Base-by-base conservation (phyloP, 495 filamentous ascomycete genomes). In the Annulohypoxylon bovei region DNA sequence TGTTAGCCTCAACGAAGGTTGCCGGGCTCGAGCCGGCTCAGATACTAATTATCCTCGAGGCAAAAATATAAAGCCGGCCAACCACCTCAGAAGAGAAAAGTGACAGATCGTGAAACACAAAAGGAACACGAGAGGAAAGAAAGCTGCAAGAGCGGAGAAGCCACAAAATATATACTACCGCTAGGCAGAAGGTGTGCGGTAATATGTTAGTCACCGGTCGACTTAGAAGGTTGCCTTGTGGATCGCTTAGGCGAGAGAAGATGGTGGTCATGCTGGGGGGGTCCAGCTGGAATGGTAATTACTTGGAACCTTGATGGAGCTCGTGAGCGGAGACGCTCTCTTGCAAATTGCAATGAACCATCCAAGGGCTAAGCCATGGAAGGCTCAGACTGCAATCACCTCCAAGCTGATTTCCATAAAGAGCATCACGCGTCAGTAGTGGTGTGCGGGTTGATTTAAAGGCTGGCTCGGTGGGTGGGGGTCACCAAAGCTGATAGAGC, bases 21-120 rank as follows among this genome's bases (percentile, higher is more conserved):
- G 75, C 73, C 75, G 62, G 70, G 73, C 67, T 65, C 53, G 40
- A 62, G 70, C 72, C 75, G 75, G 75, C 70, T 75, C 70, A 73
- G 63, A 12, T 65, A 71, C 33, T 14, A 71, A 28, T 64, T 65
- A 46, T 67, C 55, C 32, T 66, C 22, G 42, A 75, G 32, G 22
- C 58, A 57, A 62, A 27, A 46, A 65, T 30, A 39, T 50, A 47
- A 65, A 73, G 64, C 65, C 59, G 11, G 61, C 67, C 47, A 42
- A 66, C 65, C 72, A 66, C 67, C 68, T 40, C 67, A 30, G 61
- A 63, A 69, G 44, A 37, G 44, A 59, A 62, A 67, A 58, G n/a
- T 63, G 62, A 59, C 40, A 33, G 47, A 63, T 70, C 42, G 44
- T 69, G 55, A 65, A 73, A 66, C 56, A 52, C 49, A 46, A 56